A percentile compares a stretch with the other conserved stretches of the same genome.
Conservation (phyloP, 2,329 filamentous ascomycete genomes). For the Orbilia blumenaviensis region DNA sequence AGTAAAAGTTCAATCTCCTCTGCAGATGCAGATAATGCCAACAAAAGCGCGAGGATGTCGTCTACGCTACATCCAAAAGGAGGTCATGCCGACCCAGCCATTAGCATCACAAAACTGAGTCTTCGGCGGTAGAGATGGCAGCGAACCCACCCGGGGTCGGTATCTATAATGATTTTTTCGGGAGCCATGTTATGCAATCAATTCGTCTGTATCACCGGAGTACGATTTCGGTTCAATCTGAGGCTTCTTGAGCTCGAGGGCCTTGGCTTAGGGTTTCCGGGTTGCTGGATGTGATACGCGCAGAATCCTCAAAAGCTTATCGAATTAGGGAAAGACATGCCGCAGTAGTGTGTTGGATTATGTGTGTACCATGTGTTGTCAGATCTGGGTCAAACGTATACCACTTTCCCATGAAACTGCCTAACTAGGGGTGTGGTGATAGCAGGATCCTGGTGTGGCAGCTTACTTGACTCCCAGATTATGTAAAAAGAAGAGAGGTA, state of each 20-base stretch:
- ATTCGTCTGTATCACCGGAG: no score
- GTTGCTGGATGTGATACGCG: neutral
- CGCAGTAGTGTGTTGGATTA: no score
- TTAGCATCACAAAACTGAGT: neutral
- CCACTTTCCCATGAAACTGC: no score
- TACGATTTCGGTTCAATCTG: no score
- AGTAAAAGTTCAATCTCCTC: constrained; percentile 87
- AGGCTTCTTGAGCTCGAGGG: no score
- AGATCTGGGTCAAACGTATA: no score
- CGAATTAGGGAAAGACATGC: neutral
- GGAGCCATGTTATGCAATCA: constrained; percentile 70
- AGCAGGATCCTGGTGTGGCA: no score
- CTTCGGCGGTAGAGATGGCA: neutral
- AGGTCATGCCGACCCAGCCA: constrained; percentile 13
- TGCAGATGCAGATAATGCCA: constrained; percentile 81
- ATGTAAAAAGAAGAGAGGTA: no score
- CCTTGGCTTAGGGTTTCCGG: neutral
- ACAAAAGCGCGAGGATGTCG: constrained; percentile 85
- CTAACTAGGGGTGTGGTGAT: no score
- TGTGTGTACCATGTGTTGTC: no score
- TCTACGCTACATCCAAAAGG: constrained; percentile 73
- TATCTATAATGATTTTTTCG: constrained; percentile 89
- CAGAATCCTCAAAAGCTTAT: neutral
- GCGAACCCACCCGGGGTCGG: constrained; percentile 73
- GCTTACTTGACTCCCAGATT: no score